phyloP scores from a whole-genome alignment of 345 rosid species.

The Psidium friedrichsthalianum region DNA sequence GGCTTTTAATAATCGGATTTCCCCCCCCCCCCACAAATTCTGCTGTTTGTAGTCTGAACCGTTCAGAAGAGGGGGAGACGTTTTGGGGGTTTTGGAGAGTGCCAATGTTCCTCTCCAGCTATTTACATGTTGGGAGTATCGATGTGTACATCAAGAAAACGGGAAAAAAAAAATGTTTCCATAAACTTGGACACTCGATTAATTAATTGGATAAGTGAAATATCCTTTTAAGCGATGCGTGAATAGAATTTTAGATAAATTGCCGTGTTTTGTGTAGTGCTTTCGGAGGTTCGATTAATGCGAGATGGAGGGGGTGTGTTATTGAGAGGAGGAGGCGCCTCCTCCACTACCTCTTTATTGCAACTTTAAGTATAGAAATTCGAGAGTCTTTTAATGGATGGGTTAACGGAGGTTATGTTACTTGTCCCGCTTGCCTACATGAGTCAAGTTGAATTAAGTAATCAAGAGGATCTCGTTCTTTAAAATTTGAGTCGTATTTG shows the following conservation, averaged over 20 bases:
- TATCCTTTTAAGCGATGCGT: not conserved
- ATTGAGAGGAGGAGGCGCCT: too few relatives aligned
- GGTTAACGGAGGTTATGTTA: not conserved
- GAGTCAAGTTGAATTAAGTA: not conserved
- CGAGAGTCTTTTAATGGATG: not conserved
- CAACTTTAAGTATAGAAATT: not conserved
- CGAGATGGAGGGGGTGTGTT: not conserved
- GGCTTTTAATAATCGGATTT: not conserved
- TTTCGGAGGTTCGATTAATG: not conserved
- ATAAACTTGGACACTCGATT: too few relatives aligned
- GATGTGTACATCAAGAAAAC: not conserved
- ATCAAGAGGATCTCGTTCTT: not conserved
- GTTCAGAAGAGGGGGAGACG: not conserved
- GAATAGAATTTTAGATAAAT: not conserved
- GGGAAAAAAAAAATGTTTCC: too few relatives aligned
- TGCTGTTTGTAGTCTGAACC: not conserved
- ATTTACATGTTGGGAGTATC: not conserved
- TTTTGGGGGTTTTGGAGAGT: not conserved
- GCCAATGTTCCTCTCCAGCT: not conserved
- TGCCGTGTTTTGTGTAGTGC: not conserved
- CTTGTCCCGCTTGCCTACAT: accelerated
- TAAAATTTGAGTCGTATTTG: not conserved
- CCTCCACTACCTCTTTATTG: too few relatives aligned
- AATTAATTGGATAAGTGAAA: not conserved
- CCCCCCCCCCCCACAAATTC: not conserved